These are phyloP conservation scores for Brasilioporus rufonigricans DNA, from an alignment of 768 basidiomycete species.

Conservation along the genomic window DNA sequence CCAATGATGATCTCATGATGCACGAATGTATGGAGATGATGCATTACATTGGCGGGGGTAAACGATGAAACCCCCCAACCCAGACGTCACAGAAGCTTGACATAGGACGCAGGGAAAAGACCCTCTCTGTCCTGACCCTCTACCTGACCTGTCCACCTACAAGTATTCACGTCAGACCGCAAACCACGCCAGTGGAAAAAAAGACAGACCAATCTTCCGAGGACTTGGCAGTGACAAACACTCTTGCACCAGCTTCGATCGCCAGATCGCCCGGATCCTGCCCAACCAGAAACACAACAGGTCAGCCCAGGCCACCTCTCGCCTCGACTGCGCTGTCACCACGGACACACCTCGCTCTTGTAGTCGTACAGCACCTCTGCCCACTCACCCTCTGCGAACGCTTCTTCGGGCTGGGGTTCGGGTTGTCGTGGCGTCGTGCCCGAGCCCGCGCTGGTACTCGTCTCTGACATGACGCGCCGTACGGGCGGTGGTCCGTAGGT, in stretches of 20 bases:
- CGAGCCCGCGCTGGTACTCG: conserved; percentile 1
- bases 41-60: neutral
- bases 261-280: conserved; percentile 71
- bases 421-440: neutral
- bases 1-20: conserved; percentile 13
- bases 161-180: conserved; percentile 4
- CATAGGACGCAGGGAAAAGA: conserved; percentile 68
- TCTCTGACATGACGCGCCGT: conserved; percentile 32
- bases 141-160: conserved; percentile 67
- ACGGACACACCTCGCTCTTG: conserved; percentile 48
- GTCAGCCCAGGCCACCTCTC: neutral
- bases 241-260: conserved; percentile 52
- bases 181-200: neutral
- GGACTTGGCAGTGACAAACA: conserved; percentile 63
- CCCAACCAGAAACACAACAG: neutral
- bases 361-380: conserved; percentile 78
- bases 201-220: conserved; percentile 72
- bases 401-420: conserved; percentile 25
- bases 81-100: conserved; percentile 47
- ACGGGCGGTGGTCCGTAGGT: conserved; percentile 54
- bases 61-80: neutral
- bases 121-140: conserved; percentile 58
- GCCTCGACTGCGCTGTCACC: neutral
- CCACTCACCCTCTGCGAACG: conserved; percentile 61
- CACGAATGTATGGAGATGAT: conserved; percentile 5